Conservation (phyloP, 2,329 filamentous ascomycete genomes). For the Catunica adiposa region DNA sequence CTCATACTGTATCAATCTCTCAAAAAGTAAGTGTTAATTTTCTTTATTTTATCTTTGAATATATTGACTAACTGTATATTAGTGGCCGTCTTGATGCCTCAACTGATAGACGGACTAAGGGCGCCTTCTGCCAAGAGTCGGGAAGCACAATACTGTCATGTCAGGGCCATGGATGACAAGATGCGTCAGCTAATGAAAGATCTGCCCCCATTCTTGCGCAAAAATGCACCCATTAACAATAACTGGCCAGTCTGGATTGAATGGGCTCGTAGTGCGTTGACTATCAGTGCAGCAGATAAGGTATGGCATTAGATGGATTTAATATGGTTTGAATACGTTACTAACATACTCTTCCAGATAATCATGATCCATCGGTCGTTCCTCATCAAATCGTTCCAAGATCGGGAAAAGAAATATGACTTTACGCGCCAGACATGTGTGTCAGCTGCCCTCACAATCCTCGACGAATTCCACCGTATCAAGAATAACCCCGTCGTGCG, state of each 20-base stretch:
- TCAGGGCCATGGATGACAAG: conserved; percentile 8
- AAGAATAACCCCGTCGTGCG: conserved; percentile 10
- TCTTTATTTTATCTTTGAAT: neutral
- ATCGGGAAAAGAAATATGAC: conserved; percentile 8
- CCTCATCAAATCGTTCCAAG: conserved; percentile 12
- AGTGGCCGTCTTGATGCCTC: conserved; percentile 13
- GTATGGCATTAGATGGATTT: neutral
- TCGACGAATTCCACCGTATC: conserved; percentile 11
- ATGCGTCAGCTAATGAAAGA: conserved; percentile 7
- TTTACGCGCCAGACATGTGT: conserved; percentile 12
- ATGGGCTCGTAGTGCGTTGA: conserved; percentile 13
- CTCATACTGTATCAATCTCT: conserved; percentile 12
- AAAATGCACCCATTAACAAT: conserved; percentile 2
- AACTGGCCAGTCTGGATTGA: conserved; percentile 12
- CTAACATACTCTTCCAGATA: neutral
- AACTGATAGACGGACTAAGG: conserved; percentile 11
- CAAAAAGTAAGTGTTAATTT: conserved; percentile 11
- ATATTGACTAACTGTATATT: neutral
- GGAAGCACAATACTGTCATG: conserved; percentile 10
- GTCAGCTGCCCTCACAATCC: conserved; percentile 9
- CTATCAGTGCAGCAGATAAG: conserved; percentile 13
- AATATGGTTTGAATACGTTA: neutral
- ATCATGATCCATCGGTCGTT: conserved; percentile 15
- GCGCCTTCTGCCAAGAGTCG: conserved; percentile 5
- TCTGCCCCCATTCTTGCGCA: conserved; percentile 6